Evolutionary conservation across 164 flowering plant species (phyloP), one percentile per base, ranked within the genome.

Genomic region (Warburgia ugandensis): DNA sequence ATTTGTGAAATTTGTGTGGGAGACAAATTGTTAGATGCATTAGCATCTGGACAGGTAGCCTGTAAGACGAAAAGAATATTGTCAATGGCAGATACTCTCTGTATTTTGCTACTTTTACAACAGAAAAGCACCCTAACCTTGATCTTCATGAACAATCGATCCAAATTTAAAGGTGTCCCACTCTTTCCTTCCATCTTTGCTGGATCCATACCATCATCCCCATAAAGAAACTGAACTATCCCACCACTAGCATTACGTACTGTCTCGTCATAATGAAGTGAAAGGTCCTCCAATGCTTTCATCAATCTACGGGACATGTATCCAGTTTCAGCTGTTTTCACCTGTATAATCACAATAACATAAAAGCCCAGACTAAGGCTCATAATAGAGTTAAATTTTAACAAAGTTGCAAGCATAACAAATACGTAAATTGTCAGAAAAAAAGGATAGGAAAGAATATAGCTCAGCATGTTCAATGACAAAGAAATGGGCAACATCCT

Each of bases 131-230:
- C 22, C 38, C 38, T 40, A 17, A 87, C 98, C 96, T 85, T 73
- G 22, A 69, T 67, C 80, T 81, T 94, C 72, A 74, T 49, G 29
- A 73, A 75, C 61, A 94, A 62, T 59, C 96, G 68, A 10, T 75
- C 77, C 67, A 94, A 76, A 68, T 94, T 81, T 39, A 94, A 64
- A 6, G 99, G 94, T 35, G 42, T 46, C 25, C 97, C 94, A 23
- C 43, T 53, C 57, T 78, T 73, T 45, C 80, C 96, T 77, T 94
- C 97, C 97, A 94, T 94, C 36, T 61, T 63, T 51, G 86, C 77
- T 14, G 99, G 97, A 76, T 94, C 97, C 99, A 86, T 81, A 48
- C 92, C 86, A 75, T 94, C 99, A 71, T 79, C 95, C n/a, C 99
- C 99, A 73, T 94, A 94, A 55, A 66, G 44, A 66, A 94, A 84